Conservation (phyloP, 176 grass and related monocot genomes). For the Alloteropsis semialata region DNA sequence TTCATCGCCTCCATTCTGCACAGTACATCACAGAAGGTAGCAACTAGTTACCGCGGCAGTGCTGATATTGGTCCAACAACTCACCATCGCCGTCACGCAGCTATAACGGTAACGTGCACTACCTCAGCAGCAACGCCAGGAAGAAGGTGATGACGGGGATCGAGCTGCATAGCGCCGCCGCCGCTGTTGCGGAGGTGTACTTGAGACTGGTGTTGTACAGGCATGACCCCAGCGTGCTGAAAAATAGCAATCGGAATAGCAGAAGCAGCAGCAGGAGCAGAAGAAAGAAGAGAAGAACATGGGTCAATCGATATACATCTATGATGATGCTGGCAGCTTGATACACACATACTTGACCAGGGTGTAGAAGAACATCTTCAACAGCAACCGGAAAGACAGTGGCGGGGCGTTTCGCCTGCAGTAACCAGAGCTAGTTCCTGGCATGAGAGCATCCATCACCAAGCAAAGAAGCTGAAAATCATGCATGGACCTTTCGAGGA, state of each 20-base stretch:
- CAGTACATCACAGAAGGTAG: too few species aligned
- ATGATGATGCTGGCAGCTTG: not conserved
- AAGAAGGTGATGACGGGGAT: conserved; percentile 68
- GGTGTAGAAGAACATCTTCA: not conserved
- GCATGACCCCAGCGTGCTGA: conserved; percentile 27
- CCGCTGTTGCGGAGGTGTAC: conserved; percentile 52
- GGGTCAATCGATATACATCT: not conserved
- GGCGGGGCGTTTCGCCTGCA: not conserved
- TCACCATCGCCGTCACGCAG: not conserved
- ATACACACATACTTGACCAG: not conserved
- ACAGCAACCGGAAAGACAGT: not conserved
- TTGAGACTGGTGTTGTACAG: conserved; percentile 47
- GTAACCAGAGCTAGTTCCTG: not conserved
- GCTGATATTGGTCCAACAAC: not conserved
- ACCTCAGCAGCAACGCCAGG: conserved; percentile 52
- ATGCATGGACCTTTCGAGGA: not conserved
- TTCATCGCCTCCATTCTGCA: conserved; percentile 23
- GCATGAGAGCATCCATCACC: not conserved
- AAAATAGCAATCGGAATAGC: not conserved
- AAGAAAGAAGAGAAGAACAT: not conserved
- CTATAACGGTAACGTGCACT: too few species aligned
- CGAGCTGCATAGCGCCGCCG: conserved; percentile 35
- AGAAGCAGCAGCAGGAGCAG: not conserved
- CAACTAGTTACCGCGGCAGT: too few species aligned
- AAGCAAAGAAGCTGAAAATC: not conserved